A percentile compares a stretch with the other conserved stretches of the same genome.
These are phyloP conservation scores for Aphanomyces cochlioides DNA, from an alignment of 352 stramenopile genomes.

Conservation along the genomic window DNA sequence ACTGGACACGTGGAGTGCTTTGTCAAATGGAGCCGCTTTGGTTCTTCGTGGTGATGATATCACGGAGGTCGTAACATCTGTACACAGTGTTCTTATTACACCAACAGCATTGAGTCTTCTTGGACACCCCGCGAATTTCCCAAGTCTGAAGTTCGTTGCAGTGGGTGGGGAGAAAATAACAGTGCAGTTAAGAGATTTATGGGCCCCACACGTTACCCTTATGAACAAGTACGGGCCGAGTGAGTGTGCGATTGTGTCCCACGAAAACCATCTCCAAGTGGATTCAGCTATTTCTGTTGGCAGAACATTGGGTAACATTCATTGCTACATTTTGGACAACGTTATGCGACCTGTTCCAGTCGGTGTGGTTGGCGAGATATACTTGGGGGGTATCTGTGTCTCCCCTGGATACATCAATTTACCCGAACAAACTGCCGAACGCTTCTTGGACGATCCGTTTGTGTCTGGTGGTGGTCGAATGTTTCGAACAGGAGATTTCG, in stretches of 20 bases:
- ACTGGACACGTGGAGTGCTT: neutral
- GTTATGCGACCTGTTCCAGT: neutral
- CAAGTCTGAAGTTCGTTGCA: neutral
- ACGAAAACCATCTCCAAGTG: neutral
- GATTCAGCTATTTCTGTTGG: neutral
- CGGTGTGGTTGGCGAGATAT: neutral
- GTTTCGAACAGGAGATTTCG: too few relatives aligned
- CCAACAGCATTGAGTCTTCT: neutral
- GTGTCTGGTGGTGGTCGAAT: too few relatives aligned
- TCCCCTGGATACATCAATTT: conserved; percentile 11
- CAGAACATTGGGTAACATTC: neutral
- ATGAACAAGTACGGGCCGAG: conserved; percentile 6
- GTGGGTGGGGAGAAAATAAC: neutral
- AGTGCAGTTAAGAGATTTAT: neutral
- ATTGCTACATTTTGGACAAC: neutral
- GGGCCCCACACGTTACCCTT: neutral
- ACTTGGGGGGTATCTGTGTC: conserved; percentile 3
- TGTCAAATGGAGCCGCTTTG: neutral
- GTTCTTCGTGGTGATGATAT: conserved; percentile 1
- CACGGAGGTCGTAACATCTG: neutral
- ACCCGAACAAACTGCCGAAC: neutral
- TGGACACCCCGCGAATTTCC: neutral
- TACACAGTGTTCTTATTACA: neutral
- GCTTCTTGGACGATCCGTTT: too few relatives aligned
- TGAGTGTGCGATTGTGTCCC: conserved; percentile 9